Evolutionary conservation across 345 rosid species (phyloP).

Genomic region (Carallia pectinifolia): DNA sequence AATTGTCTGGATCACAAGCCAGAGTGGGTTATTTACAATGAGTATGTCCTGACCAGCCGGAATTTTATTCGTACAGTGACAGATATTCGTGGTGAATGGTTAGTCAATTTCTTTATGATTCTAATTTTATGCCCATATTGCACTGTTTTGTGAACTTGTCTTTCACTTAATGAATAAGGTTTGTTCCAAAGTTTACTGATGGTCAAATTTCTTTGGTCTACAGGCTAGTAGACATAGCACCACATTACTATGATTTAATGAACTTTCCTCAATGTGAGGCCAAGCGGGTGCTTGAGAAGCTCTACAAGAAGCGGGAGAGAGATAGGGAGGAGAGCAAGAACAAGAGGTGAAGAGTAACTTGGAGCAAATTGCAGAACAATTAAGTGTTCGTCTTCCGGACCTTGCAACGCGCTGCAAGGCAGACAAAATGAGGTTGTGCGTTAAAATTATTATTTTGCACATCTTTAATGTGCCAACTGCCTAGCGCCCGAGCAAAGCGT

Average conservation of each 20-base stretch:
- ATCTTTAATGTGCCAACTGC: too few relatives aligned
- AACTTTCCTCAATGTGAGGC: constrained; percentile 93
- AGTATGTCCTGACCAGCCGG: constrained; percentile 38
- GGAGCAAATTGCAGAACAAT: too few relatives aligned
- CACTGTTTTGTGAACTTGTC: too few relatives aligned
- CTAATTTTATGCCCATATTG: not conserved
- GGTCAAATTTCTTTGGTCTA: not conserved
- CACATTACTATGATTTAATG: constrained; percentile 67
- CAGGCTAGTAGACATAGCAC: constrained; percentile 88
- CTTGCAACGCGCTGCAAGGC: not conserved
- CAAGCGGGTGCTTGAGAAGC: constrained; percentile 73
- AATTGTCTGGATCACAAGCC: constrained; percentile 10
- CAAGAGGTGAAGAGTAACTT: constrained; percentile 34
- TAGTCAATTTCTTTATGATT: constrained; percentile 18
- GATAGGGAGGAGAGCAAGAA: constrained; percentile 64
- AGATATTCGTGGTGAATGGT: constrained; percentile 96
- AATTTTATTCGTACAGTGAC: constrained; percentile 90
- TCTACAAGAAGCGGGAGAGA: constrained; percentile 74
- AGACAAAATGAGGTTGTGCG: not conserved
- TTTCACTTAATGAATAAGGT: too few relatives aligned
- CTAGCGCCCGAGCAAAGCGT: not conserved
- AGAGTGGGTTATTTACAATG: constrained; percentile 15
- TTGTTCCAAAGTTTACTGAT: not conserved
- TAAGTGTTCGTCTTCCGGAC: not conserved
- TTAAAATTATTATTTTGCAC: not conserved